Conservation (phyloP, 2,329 filamentous ascomycete species). For the Madurella mycetomatis region DNA sequence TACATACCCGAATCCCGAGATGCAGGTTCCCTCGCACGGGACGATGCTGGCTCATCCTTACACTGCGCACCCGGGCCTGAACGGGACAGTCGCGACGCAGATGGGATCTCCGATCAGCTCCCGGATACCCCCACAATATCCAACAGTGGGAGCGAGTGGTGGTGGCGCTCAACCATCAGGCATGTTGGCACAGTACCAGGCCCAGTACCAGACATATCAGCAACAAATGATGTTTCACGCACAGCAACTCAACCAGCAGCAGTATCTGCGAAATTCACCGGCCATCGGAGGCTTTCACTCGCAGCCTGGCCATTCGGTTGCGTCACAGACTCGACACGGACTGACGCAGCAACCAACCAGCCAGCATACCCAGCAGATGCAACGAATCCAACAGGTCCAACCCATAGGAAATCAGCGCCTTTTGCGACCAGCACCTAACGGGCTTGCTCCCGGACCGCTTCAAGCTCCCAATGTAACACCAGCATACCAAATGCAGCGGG, state of each 20-base stretch:
- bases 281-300: conserved; percentile 4
- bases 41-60: background rate
- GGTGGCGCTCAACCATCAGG: background rate
- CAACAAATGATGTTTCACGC: background rate
- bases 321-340: background rate
- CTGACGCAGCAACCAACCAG: background rate
- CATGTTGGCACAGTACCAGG: background rate
- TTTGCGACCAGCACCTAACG: background rate
- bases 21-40: background rate
- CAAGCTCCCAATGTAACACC: background rate
- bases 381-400: background rate
- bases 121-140: background rate
- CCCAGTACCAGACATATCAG: conserved; percentile 1
- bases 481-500: conserved; percentile 6
- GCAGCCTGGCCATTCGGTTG: background rate
- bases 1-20: background rate
- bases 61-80: background rate
- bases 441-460: background rate
- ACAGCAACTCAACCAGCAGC: background rate
- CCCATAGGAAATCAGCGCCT: background rate
- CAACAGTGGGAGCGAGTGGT: background rate
- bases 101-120: background rate
- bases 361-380: background rate
- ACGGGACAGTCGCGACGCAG: background rate
- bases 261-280: background rate